A percentile compares a stretch with the other conserved stretches of the same genome.
Conservation (phyloP, 2,329 filamentous ascomycete genomes). For the Beauveria sp. region DNA sequence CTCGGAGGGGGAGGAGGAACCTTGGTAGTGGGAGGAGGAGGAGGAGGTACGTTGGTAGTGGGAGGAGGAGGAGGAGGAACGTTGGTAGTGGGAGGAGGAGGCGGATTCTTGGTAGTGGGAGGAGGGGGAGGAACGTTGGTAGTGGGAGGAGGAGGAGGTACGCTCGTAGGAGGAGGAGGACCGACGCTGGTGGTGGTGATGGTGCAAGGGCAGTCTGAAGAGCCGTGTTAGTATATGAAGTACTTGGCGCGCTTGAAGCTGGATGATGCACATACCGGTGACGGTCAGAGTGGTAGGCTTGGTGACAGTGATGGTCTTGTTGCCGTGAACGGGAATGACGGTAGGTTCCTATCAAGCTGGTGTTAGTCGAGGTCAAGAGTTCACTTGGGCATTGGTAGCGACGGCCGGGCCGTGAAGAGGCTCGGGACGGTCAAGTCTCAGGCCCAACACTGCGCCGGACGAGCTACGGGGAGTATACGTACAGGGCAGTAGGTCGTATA, state of each 20-base stretch:
- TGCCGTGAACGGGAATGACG: conserved; percentile 26
- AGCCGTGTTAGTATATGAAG: conserved; percentile 17
- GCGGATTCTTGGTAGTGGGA: conserved; percentile 6
- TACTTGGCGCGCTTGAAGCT: background rate
- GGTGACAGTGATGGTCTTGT: conserved; percentile 38
- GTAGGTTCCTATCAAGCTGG: conserved; percentile 26
- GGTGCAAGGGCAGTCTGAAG: conserved; percentile 40
- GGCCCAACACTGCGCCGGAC: background rate
- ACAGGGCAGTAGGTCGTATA: conserved; percentile 39
- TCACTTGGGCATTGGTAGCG: background rate
- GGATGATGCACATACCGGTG: conserved; percentile 28
- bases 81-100: background rate
- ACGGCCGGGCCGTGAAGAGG: background rate
- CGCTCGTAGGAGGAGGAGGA: conserved; percentile 6
- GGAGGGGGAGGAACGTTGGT: conserved; percentile 15
- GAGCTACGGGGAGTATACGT: conserved; percentile 16
- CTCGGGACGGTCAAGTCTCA: background rate
- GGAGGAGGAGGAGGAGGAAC: conserved; percentile 3
- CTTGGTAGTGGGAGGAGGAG: background rate
- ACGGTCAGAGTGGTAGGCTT: conserved; percentile 35
- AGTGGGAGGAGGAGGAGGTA: conserved; percentile 17
- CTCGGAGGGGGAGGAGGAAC: no score
- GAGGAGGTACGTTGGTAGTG: conserved; percentile 1
- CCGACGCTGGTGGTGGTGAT: conserved; percentile 25
- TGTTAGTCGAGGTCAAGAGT: conserved; percentile 6